These are phyloP conservation scores for Chrysoporthe austroafricana DNA, from an alignment of 2,329 filamentous ascomycete genomes.

Conservation along the genomic window DNA sequence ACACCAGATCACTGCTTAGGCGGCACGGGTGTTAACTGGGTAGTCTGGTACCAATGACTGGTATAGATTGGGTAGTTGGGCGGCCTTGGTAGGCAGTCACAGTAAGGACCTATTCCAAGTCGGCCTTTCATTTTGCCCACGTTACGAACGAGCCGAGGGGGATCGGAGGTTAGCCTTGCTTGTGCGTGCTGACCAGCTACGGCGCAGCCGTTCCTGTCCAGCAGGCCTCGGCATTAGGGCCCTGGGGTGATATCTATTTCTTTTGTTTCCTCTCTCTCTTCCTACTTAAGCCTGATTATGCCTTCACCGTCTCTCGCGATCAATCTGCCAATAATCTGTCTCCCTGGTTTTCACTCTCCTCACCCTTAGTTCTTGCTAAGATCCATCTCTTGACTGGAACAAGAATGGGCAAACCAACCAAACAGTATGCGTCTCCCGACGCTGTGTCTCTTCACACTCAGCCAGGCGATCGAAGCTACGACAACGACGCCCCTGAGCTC, in stretches of 20 bases:
- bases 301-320: not conserved
- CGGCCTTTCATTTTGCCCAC: not conserved
- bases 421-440: slow-evolving; percentile 28
- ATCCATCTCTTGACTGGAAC: not conserved
- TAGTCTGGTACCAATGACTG: not conserved
- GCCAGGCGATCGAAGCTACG: slow-evolving; percentile 38
- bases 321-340: not conserved
- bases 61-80: not conserved
- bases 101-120: not conserved
- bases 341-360: not conserved
- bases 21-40: not conserved
- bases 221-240: not conserved
- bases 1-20: not conserved
- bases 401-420: slow-evolving; percentile 35
- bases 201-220: not conserved
- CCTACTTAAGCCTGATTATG: not conserved
- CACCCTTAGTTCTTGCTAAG: not conserved
- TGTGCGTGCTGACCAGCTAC: not conserved
- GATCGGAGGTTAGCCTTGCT: slow-evolving; percentile 4
- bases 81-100: not conserved
- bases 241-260: too few relatives aligned
- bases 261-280: not conserved
- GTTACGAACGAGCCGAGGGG: not conserved
- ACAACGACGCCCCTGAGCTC: slow-evolving; percentile 43
- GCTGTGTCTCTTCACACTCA: slow-evolving; percentile 37